These are phyloP conservation scores for Vitis hybrid DNA, from an alignment of 177 flowering plant genomes.

Conservation along the genomic window DNA sequence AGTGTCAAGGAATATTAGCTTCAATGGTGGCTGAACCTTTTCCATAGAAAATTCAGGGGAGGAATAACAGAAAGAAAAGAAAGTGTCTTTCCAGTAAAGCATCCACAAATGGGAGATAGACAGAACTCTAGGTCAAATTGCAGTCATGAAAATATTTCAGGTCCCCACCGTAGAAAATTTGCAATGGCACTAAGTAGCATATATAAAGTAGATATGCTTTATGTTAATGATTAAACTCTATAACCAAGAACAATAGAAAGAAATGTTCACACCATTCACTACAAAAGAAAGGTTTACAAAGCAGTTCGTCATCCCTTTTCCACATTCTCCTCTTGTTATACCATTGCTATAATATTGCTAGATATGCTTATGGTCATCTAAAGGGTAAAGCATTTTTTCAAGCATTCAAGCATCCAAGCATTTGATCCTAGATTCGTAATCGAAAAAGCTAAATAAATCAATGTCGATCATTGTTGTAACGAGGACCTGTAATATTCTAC, in stretches of 20 bases:
- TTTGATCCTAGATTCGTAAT: too few species aligned
- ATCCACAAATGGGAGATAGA: too few species aligned
- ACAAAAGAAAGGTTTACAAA: background rate
- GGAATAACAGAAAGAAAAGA: background rate
- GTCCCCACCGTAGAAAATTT: background rate
- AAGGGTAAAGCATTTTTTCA: too few species aligned
- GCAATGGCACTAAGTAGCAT: background rate
- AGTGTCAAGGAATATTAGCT: background rate
- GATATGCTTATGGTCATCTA: too few species aligned
- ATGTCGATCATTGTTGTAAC: too few species aligned
- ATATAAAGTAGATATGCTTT: constrained; percentile 7
- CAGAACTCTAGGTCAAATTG: too few species aligned
- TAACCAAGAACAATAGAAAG: constrained; percentile 7
- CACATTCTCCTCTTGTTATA: constrained; percentile 6
- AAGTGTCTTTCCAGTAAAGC: too few species aligned
- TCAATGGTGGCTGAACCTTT: too few species aligned
- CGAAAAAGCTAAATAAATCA: too few species aligned
- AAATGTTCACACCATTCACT: constrained; percentile 5
- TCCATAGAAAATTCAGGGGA: background rate
- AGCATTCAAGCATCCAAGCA: too few species aligned
- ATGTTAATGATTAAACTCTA: background rate
- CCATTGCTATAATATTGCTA: background rate
- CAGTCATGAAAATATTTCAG: too few species aligned
- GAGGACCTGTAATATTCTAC: too few species aligned
- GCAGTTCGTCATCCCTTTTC: constrained; percentile 1